phyloP scores from a whole-genome alignment of 768 basidiomycete genomes.

The Cystofilobasidium macerans region DNA sequence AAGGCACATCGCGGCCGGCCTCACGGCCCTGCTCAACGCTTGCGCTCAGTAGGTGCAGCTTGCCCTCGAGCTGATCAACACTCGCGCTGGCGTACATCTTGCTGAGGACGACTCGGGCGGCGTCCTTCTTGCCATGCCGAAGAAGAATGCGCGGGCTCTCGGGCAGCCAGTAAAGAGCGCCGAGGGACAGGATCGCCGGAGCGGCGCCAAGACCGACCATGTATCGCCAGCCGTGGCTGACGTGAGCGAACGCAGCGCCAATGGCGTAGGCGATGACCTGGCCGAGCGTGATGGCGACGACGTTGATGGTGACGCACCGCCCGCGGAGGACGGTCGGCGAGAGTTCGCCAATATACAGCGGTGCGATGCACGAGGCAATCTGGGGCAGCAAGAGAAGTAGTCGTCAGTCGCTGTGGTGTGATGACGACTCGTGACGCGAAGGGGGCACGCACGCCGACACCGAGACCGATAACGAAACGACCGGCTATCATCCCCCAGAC shows the following conservation, averaged over 20 bases:
- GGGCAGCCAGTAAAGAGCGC: conserved; percentile 55
- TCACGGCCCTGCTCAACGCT: conserved; percentile 54
- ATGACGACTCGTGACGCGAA: background rate
- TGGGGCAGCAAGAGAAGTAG: background rate
- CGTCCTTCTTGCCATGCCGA: conserved; percentile 45
- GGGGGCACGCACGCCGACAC: conserved; percentile 46
- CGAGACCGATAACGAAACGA: conserved; percentile 60
- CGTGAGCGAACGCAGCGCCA: conserved; percentile 40
- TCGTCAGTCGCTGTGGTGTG: background rate
- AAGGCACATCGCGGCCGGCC: conserved; percentile 50
- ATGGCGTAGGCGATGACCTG: conserved; percentile 30
- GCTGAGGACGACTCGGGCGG: conserved; percentile 49
- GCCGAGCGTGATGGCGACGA: conserved; percentile 68
- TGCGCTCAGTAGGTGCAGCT: conserved; percentile 52
- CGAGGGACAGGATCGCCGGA: conserved; percentile 55
- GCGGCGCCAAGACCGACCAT: conserved; percentile 68
- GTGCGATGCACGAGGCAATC: conserved; percentile 43
- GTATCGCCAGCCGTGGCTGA: conserved; percentile 63
- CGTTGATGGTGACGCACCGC: conserved; percentile 43
- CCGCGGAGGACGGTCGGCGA: conserved; percentile 49
- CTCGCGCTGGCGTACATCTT: conserved; percentile 61
- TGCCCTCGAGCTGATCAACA: conserved; percentile 54
- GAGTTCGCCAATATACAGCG: conserved; percentile 73
- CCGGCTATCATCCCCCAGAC: conserved; percentile 66
- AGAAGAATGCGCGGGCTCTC: conserved; percentile 68